Base-by-base conservation (phyloP, 2,329 filamentous ascomycete species). In the Allantophomopsis cytisporea region DNA sequence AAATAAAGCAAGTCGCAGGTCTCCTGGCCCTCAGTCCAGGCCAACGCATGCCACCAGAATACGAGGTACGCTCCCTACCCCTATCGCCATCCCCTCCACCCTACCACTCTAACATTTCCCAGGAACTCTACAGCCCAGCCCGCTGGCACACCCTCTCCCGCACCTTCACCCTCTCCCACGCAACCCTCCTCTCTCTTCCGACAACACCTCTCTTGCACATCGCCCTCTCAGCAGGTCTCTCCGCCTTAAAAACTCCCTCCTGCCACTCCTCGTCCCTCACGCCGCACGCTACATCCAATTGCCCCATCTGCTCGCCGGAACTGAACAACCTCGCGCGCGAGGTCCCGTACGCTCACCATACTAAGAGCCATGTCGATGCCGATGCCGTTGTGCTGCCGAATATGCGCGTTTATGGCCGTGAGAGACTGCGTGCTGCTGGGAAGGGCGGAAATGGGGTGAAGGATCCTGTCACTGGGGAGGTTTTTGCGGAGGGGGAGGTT, bases 301-400 rank as follows among this genome's bases (percentile, higher is more conserved):
- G 91, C 52, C 91, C 91, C 3, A 96, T 98, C 54, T 98, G 91
- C 65, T 91, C 83, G 36, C 91, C 83, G 1, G 91, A 98, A 61
- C 73, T 98, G 41, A 96, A 96, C 58, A 83, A 88, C 52, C 72
- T 98, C 28, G 89, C 91, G 2, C 71, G 80, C 38, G 80, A 81
- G 50, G 83, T 98, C 35, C 91, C 91, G 1, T 96, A 96, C 52
- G 91, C 91, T 2, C 83, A 94, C 54, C 91, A 98, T 58, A 88
- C 83, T 21, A 93, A 93, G 67, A 94, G 86, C 55, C 83, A 86
- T 45, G 85, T 96, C 21, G 89, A 94, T 55, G 77, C 76, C 35
- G 88, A 96, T 54, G 73, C 91, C 1, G 72, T 94, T 15, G 72
- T 96, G 34, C 62, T 98, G 41, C 91, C 91, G 17, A 95, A 94